Evolutionary conservation across 768 basidiomycete genomes (phyloP).

Genomic region (Lactarius sp.): DNA sequence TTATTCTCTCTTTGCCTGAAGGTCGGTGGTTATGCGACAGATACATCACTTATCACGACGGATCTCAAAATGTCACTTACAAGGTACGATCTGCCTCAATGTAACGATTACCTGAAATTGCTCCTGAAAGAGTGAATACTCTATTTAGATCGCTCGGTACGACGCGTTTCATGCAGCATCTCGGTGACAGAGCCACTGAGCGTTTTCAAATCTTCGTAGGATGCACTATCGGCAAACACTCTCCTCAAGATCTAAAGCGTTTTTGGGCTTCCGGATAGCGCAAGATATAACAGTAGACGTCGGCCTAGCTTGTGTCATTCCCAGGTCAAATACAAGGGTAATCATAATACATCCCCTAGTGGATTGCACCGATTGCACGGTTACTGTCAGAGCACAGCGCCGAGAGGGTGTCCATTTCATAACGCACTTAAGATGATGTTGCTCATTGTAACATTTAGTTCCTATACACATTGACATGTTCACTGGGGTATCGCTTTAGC

Average conservation of each 20-base stretch:
- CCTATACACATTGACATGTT: too few species aligned
- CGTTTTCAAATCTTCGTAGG: slow-evolving; percentile 38
- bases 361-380: too few species aligned
- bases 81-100: slow-evolving; percentile 47
- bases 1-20: slow-evolving; percentile 78
- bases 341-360: background rate
- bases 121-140: slow-evolving; percentile 46
- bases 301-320: background rate
- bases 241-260: slow-evolving; percentile 58
- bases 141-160: slow-evolving; percentile 72
- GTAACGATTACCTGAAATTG: slow-evolving; percentile 7
- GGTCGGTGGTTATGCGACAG: slow-evolving; percentile 71
- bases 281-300: slow-evolving; percentile 29
- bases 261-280: slow-evolving; percentile 60
- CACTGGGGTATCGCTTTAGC: too few species aligned
- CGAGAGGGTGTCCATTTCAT: background rate
- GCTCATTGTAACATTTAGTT: too few species aligned
- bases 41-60: slow-evolving; percentile 59
- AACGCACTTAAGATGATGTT: background rate
- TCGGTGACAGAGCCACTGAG: background rate
- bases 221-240: slow-evolving; percentile 60
- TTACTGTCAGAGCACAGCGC: too few species aligned
- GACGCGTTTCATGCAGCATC: slow-evolving; percentile 17
- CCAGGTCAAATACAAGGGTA: background rate
- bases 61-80: slow-evolving; percentile 64